Conservation (phyloP, 2,329 filamentous ascomycete genomes). For the Macrophomina tecta region DNA sequence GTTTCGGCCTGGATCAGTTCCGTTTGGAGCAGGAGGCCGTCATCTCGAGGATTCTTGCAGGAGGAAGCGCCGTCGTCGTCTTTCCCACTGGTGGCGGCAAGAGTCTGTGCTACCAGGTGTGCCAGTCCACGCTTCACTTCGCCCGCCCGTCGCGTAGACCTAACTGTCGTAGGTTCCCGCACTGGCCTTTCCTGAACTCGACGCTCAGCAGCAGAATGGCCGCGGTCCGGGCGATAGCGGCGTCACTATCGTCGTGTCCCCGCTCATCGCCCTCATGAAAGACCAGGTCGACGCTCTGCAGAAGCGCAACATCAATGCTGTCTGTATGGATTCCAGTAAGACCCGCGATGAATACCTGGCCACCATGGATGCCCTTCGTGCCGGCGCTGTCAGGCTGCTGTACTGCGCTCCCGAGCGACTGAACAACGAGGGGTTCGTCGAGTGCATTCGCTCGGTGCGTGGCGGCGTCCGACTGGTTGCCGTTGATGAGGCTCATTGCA, state of each 20-base stretch:
- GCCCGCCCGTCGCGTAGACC: conserved; percentile 3
- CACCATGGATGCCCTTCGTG: conserved; percentile 54
- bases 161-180: conserved; percentile 43
- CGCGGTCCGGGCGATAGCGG: conserved; percentile 47
- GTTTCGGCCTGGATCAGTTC: conserved; percentile 51
- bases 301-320: conserved; percentile 58
- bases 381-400: conserved; percentile 59
- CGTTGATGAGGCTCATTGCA: conserved; percentile 65
- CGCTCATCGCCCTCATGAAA: conserved; percentile 65
- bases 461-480: conserved; percentile 64
- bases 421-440: conserved; percentile 66
- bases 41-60: conserved; percentile 51
- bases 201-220: conserved; percentile 38
- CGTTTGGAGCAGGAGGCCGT: conserved; percentile 54
- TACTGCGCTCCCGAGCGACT: conserved; percentile 66
- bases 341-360: conserved; percentile 47
- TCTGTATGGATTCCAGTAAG: conserved; percentile 63
- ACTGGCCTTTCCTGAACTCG: conserved; percentile 50
- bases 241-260: conserved; percentile 63
- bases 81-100: conserved; percentile 54
- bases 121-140: neutral
- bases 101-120: conserved; percentile 50
- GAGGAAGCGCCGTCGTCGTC: conserved; percentile 51
- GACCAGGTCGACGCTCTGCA: conserved; percentile 64
- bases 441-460: conserved; percentile 59